A percentile compares a stretch with the other conserved stretches of the same genome.
phyloP scores from a whole-genome alignment of 106 monocot genomes.

The Amphibolis antarctica region DNA sequence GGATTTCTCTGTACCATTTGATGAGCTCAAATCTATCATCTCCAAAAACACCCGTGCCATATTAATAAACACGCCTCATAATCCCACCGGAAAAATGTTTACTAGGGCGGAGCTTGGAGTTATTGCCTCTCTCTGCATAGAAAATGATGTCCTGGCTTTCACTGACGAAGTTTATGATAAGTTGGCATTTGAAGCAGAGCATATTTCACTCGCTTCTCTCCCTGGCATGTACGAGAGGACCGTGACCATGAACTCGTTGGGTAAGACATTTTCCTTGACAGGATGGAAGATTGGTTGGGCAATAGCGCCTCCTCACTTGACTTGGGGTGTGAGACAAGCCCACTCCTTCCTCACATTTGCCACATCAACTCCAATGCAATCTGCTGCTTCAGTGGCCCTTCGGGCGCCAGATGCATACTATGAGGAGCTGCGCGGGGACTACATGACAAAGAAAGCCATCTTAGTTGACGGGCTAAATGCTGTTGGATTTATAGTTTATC shows the following conservation, averaged over 20 bases:
- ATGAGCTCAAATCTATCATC: slow-evolving; percentile 53
- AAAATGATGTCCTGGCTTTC: slow-evolving; percentile 72
- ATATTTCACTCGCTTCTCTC: slow-evolving; percentile 71
- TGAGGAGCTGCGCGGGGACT: slow-evolving; percentile 67
- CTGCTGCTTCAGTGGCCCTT: slow-evolving; percentile 61
- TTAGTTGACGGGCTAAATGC: slow-evolving; percentile 71
- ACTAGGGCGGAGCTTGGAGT: slow-evolving; percentile 56
- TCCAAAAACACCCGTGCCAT: slow-evolving; percentile 65
- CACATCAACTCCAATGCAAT: slow-evolving; percentile 93
- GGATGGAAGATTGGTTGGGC: slow-evolving; percentile 99
- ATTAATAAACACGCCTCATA: slow-evolving; percentile 88
- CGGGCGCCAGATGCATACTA: slow-evolving; percentile 61
- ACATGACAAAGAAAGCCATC: slow-evolving; percentile 65
- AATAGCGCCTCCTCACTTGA: slow-evolving; percentile 56
- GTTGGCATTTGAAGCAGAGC: slow-evolving; percentile 69
- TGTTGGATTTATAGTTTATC: slow-evolving; percentile 73
- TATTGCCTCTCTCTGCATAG: slow-evolving; percentile 70
- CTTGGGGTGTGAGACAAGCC: slow-evolving; percentile 87
- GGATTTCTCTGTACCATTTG: slow-evolving; percentile 61
- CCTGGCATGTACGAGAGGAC: slow-evolving; percentile 86
- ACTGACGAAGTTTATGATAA: slow-evolving; percentile 97
- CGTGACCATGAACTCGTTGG: slow-evolving; percentile 87
- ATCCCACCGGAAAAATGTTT: slow-evolving; percentile 97
- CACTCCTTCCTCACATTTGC: slow-evolving; percentile 87
- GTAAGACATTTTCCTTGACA: slow-evolving; percentile 92